Percentiles rank a stretch among this genome's conserved stretches.
These are phyloP conservation scores for Boletus huronensis DNA, from an alignment of 768 basidiomycete species.

Conservation along the genomic window DNA sequence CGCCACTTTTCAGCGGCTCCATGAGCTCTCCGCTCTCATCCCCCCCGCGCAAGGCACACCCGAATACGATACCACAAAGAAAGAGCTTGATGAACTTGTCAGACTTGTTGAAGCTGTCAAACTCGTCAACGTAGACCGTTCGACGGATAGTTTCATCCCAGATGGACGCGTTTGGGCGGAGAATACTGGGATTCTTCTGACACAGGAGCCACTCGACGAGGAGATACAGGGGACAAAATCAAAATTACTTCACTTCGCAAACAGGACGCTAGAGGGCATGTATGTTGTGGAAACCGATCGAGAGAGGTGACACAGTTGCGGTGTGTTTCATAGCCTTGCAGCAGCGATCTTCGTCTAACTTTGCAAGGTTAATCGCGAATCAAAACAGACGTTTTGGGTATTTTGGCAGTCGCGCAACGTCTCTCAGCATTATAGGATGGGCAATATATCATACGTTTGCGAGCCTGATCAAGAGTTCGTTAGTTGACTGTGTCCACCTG, in stretches of 20 bases:
- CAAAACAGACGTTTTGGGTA: neutral
- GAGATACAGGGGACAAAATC: constrained; percentile 37
- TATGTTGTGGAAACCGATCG: constrained; percentile 59
- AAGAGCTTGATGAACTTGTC: constrained; percentile 67
- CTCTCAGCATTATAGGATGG: neutral
- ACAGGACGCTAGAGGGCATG: constrained; percentile 44
- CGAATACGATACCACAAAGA: constrained; percentile 49
- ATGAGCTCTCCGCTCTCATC: constrained; percentile 68
- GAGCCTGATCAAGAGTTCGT: constrained; percentile 11
- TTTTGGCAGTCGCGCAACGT: too few relatives aligned
- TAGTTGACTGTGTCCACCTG: constrained; percentile 74
- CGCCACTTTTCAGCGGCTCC: constrained; percentile 56
- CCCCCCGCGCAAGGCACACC: constrained; percentile 59
- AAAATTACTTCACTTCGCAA: constrained; percentile 49
- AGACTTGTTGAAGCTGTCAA: constrained; percentile 80
- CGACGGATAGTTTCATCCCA: constrained; percentile 29
- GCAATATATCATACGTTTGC: constrained; percentile 4
- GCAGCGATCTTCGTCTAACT: neutral
- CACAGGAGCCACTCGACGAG: constrained; percentile 18
- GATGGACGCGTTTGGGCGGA: constrained; percentile 44
- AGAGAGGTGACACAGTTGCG: constrained; percentile 13
- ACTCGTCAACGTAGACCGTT: constrained; percentile 44
- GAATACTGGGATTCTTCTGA: constrained; percentile 34
- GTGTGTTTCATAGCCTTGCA: constrained; percentile 4
- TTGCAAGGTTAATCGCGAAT: neutral